Conservation (phyloP, 306 rosid species). For the Mimosa bimucronata region DNA sequence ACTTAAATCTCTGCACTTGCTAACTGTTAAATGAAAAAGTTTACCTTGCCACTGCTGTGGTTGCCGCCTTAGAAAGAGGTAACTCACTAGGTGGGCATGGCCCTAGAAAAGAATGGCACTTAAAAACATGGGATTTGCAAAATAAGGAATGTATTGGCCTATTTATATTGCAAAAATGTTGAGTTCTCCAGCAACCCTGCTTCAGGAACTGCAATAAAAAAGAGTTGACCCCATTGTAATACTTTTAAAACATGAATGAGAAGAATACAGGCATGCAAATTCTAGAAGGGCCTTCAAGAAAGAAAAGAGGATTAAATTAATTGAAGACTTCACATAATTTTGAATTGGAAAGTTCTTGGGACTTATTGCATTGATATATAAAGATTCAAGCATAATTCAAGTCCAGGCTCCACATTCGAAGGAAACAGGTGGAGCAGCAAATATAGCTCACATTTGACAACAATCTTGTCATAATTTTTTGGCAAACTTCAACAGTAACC, state of each 20-base stretch:
- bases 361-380: not conserved
- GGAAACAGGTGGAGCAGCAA: conserved; percentile 12
- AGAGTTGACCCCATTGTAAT: conserved; percentile 29
- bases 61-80: conserved; percentile 54
- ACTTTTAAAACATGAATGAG: conserved; percentile 27
- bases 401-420: not conserved
- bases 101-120: conserved; percentile 64
- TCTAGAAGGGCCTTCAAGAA: not conserved
- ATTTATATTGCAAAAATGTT: conserved; percentile 43
- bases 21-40: conserved; percentile 31
- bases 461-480: not conserved
- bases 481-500: conserved; percentile 21
- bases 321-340: not conserved
- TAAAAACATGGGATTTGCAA: conserved; percentile 55
- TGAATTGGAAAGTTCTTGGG: not conserved
- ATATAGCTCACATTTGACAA: conserved; percentile 18
- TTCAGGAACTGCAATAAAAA: conserved; percentile 53
- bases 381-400: not conserved
- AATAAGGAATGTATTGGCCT: conserved; percentile 52
- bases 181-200: conserved; percentile 49
- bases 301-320: not conserved
- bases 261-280: conserved; percentile 31
- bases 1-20: conserved; percentile 20
- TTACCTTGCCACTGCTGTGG: conserved; percentile 66
- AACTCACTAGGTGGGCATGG: conserved; percentile 52